phyloP scores from a whole-genome alignment of 208 protist genomes.

The Endotrypanum monterogeii region DNA sequence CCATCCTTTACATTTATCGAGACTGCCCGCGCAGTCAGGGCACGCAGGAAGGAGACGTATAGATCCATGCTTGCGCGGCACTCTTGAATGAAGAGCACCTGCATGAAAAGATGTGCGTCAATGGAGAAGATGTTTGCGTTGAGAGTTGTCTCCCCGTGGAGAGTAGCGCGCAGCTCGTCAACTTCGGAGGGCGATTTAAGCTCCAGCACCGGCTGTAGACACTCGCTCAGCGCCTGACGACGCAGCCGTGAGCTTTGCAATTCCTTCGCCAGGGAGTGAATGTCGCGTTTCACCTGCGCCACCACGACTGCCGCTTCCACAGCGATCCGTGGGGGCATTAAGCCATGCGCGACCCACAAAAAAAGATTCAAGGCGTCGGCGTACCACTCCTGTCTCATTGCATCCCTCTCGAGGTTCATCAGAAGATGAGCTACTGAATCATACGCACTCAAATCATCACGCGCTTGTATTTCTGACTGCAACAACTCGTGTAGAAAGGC shows the following conservation, averaged over 20 bases:
- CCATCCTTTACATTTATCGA: not conserved
- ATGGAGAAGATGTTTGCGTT: conserved; percentile 47
- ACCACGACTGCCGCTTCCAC: conserved; percentile 69
- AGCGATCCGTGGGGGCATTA: conserved; percentile 69
- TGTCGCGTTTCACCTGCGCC: conserved; percentile 60
- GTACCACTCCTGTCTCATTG: conserved; percentile 28
- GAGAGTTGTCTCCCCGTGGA: conserved; percentile 67
- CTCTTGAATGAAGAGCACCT: conserved; percentile 73
- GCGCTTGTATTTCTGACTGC: conserved; percentile 20
- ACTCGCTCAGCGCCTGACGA: conserved; percentile 65
- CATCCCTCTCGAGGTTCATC: conserved; percentile 65
- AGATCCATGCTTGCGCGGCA: conserved; percentile 52
- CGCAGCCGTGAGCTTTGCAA: conserved; percentile 68
- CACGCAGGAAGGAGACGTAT: conserved; percentile 54
- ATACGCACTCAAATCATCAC: conserved; percentile 32
- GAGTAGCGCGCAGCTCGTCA: conserved; percentile 41
- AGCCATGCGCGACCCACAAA: conserved; percentile 42
- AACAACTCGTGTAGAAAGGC: conserved; percentile 23
- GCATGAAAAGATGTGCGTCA: conserved; percentile 62
- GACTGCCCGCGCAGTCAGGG: conserved; percentile 41
- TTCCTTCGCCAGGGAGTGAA: conserved; percentile 55
- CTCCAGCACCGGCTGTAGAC: conserved; percentile 63
- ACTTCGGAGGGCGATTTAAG: conserved; percentile 60
- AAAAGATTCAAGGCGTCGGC: conserved; percentile 56
- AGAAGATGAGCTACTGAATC: conserved; percentile 52